A percentile compares a stretch with the other conserved stretches of the same genome.
Evolutionary conservation across 805 yeast species (phyloP).

Genomic region (Lachancea sp.): DNA sequence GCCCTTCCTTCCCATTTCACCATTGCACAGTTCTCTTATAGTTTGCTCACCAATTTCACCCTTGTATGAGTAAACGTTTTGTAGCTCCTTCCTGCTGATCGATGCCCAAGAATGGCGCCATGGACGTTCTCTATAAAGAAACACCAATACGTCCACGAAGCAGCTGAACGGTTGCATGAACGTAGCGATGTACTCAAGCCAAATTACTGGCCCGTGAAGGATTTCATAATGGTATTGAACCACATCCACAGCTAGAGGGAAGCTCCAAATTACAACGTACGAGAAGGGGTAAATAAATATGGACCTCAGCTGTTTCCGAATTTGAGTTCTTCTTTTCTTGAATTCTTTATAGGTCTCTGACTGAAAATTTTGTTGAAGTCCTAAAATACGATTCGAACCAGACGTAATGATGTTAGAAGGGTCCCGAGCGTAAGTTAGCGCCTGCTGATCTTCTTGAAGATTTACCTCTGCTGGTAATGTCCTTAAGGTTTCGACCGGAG

Average conservation of each 20-base stretch:
- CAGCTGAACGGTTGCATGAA: conserved; percentile 79
- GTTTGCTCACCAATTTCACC: conserved; percentile 26
- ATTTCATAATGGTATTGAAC: conserved; percentile 47
- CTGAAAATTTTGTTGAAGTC: conserved; percentile 40
- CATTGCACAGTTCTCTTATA: conserved; percentile 20
- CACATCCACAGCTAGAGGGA: conserved; percentile 65
- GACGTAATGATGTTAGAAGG: conserved; percentile 5
- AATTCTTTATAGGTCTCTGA: conserved; percentile 55
- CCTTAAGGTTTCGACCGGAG: neutral
- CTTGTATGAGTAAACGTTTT: conserved; percentile 19
- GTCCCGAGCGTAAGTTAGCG: no score
- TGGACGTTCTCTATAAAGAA: conserved; percentile 70
- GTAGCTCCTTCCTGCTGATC: conserved; percentile 20
- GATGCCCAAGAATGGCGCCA: conserved; percentile 48
- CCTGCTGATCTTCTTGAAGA: conserved; percentile 3
- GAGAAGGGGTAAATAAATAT: conserved; percentile 82
- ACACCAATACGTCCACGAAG: conserved; percentile 68
- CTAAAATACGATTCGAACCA: conserved; percentile 11
- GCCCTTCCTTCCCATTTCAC: conserved; percentile 26
- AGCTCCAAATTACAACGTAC: conserved; percentile 72
- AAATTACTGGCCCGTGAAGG: conserved; percentile 45
- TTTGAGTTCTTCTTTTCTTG: conserved; percentile 54
- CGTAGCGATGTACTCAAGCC: conserved; percentile 64
- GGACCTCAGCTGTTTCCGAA: conserved; percentile 70
- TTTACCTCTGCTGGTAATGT: neutral